Conservation (phyloP, 2,329 filamentous ascomycete species). For the Aspergillus brasiliensis region DNA sequence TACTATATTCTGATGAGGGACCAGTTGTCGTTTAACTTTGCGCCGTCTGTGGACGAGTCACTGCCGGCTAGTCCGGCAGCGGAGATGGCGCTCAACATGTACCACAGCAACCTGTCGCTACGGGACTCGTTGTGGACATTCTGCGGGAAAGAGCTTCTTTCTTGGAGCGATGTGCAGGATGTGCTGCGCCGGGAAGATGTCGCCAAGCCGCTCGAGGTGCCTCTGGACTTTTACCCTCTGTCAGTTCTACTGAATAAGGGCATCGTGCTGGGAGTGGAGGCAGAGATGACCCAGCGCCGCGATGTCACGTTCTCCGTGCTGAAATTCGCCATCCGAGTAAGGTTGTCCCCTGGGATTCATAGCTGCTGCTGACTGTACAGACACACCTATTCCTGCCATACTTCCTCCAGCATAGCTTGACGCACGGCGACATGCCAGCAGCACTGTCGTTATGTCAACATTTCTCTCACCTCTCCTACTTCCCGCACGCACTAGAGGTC, state of each 20-base stretch:
- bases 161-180: constrained; percentile 87
- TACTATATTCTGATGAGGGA: constrained; percentile 93
- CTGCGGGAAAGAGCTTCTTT: constrained; percentile 80
- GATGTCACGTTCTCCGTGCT: constrained; percentile 91
- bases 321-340: constrained; percentile 81
- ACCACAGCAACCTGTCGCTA: constrained; percentile 58
- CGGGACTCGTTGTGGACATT: constrained; percentile 93
- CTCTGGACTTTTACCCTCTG: constrained; percentile 93
- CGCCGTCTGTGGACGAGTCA: constrained; percentile 50
- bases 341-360: constrained; percentile 29
- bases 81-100: constrained; percentile 47
- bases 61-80: constrained; percentile 53
- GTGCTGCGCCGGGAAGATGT: constrained; percentile 76
- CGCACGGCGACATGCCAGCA: constrained; percentile 73
- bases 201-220: constrained; percentile 72
- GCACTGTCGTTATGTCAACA: constrained; percentile 81
- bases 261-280: constrained; percentile 85
- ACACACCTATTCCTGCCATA: constrained; percentile 93
- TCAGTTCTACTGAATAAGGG: constrained; percentile 87
- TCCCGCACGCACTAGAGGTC: constrained; percentile 88
- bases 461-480: constrained; percentile 86
- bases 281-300: constrained; percentile 87
- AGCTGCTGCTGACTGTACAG: constrained; percentile 45
- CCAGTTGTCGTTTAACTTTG: constrained; percentile 59
- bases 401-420: constrained; percentile 76